Conservation (phyloP, 768 basidiomycete species). For the Termitomyces sp. region DNA sequence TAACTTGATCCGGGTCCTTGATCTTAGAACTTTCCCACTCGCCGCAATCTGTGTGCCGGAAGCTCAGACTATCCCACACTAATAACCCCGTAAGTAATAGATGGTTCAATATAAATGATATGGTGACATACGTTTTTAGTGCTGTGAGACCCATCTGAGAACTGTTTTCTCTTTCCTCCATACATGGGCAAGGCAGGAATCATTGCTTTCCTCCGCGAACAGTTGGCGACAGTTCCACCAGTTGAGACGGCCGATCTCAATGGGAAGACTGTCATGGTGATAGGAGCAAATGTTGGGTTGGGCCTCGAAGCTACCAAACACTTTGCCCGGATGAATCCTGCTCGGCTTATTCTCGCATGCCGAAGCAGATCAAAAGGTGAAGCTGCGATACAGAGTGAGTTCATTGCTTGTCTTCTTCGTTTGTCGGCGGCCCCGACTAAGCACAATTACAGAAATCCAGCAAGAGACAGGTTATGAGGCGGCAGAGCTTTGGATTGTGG, state of each 20-base stretch:
- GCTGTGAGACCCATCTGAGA: too few species aligned
- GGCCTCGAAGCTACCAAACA: slow-evolving; percentile 43
- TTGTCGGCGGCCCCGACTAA: neutral
- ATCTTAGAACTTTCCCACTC: neutral
- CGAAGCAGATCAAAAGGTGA: slow-evolving; percentile 28
- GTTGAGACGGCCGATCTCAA: slow-evolving; percentile 30
- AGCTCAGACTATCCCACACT: neutral
- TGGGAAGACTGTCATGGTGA: slow-evolving; percentile 45
- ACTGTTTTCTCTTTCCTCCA: neutral
- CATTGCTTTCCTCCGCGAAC: slow-evolving; percentile 14
- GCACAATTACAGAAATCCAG: slow-evolving; percentile 17
- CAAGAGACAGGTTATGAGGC: slow-evolving; percentile 26
- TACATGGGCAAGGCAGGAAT: slow-evolving; percentile 16
- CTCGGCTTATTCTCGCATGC: slow-evolving; percentile 32
- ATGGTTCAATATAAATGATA: neutral
- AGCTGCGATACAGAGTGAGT: slow-evolving; percentile 29
- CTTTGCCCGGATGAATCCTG: slow-evolving; percentile 40
- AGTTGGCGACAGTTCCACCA: slow-evolving; percentile 19
- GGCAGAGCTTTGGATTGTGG: slow-evolving; percentile 34
- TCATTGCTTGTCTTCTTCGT: neutral
- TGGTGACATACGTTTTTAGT: neutral
- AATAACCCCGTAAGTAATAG: neutral
- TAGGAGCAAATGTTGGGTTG: slow-evolving; percentile 45
- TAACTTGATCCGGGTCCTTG: neutral
- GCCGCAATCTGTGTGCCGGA: neutral